Evolutionary conservation across 129 eudicot species (phyloP), one percentile per base, ranked within the genome.

Genomic region (Ambrosia trifida): DNA sequence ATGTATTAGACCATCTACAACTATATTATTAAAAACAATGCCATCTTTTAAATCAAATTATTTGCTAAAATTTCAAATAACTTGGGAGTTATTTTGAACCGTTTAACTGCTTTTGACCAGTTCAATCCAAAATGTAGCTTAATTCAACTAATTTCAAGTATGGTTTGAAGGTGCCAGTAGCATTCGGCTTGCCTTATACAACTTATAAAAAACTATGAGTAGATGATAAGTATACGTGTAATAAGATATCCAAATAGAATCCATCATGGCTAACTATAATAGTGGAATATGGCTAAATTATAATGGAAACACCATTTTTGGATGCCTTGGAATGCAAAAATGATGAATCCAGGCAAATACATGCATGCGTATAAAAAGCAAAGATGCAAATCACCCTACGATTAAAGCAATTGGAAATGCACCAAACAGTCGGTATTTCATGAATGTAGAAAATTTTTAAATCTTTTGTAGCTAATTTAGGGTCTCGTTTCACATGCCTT

Each of bases 401-500:
- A 35, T 16, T 45, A 0, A 28, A 20, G 69, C 35, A 44, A 10
- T 3, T 40, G 32, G 19, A 40, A 38, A 62, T 19, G 45, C 20
- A 18, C 62, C 45, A 11, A 12, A 53, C 1, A 16, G 44, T 12
- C 45, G 35, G 53, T 64, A 16, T 66, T 40, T 65, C 41, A 76
- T 33, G 16, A 64, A 46, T 18, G 5, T 50, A 20, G 19, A 30
- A 40, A 61, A 60, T 53, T 46, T 50, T 50, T 5, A 19, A 52
- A 77, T 49, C 28, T 50, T 59, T 62, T 62, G 72, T 30, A 38
- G 72, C 76, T 70, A 70, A 50, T 49, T 41, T 36, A 44, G 19
- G 81, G 61, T 76, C 57, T 62, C 66, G 12, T 60, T 24, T 70
- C 10, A 51, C 76, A 56, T 12, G 40, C 44, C 66, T 28, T n/a